phyloP scores from a whole-genome alignment of 352 stramenopile species.

The Globisporangium viniferum region DNA sequence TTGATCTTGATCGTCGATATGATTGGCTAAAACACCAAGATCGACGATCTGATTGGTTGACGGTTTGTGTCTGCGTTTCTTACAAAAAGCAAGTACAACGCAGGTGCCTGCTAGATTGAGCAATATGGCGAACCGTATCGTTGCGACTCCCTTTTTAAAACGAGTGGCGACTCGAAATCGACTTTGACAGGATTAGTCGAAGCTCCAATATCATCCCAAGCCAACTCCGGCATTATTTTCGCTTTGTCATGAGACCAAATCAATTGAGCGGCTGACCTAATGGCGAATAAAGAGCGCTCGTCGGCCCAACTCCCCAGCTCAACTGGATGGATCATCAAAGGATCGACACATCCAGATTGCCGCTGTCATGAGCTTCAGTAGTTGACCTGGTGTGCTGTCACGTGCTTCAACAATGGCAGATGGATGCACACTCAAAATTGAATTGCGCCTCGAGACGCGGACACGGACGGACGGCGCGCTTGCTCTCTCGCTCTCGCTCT shows the following conservation, averaged over 20 bases:
- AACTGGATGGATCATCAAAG: background rate
- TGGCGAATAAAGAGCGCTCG: background rate
- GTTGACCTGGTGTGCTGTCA: background rate
- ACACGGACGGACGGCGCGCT: background rate
- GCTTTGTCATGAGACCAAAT: background rate
- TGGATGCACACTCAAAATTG: background rate
- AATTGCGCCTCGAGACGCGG: background rate
- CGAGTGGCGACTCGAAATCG: background rate
- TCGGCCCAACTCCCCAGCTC: background rate
- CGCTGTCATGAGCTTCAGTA: background rate
- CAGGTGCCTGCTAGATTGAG: too few species aligned
- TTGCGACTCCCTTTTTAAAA: background rate
- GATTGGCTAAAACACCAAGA: background rate
- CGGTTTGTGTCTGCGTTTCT: too few species aligned
- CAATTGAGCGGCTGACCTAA: background rate
- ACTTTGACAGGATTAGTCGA: conserved; percentile 1
- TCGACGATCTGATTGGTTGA: too few species aligned
- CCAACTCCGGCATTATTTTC: background rate
- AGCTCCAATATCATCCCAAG: too few species aligned
- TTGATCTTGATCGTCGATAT: background rate
- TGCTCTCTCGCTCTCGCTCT: background rate
- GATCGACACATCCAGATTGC: background rate
- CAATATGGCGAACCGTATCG: background rate
- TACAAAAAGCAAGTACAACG: too few species aligned
- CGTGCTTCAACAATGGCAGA: background rate